A percentile compares a stretch with the other conserved stretches of the same genome.
Evolutionary conservation across 2,329 filamentous ascomycete species (phyloP).

Genomic region (Penicillium nordicum): DNA sequence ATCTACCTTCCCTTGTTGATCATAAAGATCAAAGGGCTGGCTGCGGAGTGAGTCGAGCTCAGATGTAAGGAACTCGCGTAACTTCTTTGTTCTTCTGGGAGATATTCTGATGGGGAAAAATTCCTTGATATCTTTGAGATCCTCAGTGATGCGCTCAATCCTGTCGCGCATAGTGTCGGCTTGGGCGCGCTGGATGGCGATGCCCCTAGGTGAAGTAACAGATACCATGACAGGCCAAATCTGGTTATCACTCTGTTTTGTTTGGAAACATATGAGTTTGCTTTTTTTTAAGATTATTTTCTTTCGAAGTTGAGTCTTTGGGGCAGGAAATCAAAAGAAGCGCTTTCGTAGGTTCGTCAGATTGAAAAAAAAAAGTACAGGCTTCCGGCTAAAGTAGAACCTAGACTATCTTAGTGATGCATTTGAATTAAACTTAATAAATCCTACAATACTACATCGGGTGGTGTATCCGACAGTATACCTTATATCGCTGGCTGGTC

Average conservation of each 20-base stretch:
- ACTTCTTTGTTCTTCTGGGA: neutral
- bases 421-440: neutral
- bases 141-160: neutral
- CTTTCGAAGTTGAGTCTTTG: no score
- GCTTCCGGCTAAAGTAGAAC: neutral
- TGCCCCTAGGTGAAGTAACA: neutral
- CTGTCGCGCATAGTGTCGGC: neutral
- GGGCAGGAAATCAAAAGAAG: neutral
- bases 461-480: neutral
- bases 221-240: neutral
- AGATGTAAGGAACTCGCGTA: neutral
- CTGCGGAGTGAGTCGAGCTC: neutral
- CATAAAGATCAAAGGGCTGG: neutral
- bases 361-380: neutral
- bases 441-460: neutral
- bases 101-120: neutral
- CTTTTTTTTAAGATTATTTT: no score
- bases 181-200: neutral
- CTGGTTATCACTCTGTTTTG: neutral
- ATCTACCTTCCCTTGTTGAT: neutral
- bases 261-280: no score
- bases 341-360: no score
- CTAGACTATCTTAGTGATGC: neutral
- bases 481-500: constrained; percentile 3
- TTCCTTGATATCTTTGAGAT: neutral